These are phyloP conservation scores for Aureoboletus auriporus DNA, from an alignment of 768 basidiomycete species.

Conservation along the genomic window DNA sequence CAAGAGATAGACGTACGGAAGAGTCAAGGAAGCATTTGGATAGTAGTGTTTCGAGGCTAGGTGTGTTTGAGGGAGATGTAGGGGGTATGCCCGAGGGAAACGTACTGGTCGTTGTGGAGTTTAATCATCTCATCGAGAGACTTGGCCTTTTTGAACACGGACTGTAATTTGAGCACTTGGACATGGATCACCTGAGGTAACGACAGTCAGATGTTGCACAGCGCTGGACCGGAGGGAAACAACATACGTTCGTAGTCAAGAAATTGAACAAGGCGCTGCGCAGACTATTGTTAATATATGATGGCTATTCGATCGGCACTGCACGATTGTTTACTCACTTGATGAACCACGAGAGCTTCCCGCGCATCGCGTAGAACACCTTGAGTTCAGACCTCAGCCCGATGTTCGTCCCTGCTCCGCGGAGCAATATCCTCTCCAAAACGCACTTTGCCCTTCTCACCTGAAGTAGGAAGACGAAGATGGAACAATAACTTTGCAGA, in stretches of 20 bases:
- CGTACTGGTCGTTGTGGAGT: slow-evolving; percentile 69
- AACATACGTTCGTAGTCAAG: slow-evolving; percentile 66
- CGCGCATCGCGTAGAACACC: slow-evolving; percentile 71
- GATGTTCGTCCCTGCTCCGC: slow-evolving; percentile 39
- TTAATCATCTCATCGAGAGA: slow-evolving; percentile 77
- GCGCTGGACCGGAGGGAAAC: slow-evolving; percentile 13
- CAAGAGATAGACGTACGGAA: slow-evolving; percentile 40
- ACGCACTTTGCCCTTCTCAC: slow-evolving; percentile 68
- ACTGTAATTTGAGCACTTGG: slow-evolving; percentile 57
- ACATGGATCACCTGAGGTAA: slow-evolving; percentile 59
- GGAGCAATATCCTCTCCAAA: slow-evolving; percentile 65
- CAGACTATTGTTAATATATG: slow-evolving; percentile 1
- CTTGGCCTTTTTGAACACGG: slow-evolving; percentile 45
- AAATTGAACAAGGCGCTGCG: slow-evolving; percentile 63
- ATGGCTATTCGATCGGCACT: too few species aligned
- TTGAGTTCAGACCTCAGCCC: slow-evolving; percentile 50
- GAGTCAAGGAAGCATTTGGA: slow-evolving; percentile 60
- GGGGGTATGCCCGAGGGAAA: background rate
- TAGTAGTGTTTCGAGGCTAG: slow-evolving; percentile 58
- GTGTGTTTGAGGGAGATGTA: background rate
- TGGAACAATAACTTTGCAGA: slow-evolving; percentile 55
- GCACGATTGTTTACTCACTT: slow-evolving; percentile 50
- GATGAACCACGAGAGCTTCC: slow-evolving; percentile 79
- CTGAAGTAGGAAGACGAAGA: slow-evolving; percentile 72
- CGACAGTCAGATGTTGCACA: background rate